Percentiles rank a stretch among this genome's conserved stretches.
phyloP scores from a whole-genome alignment of 805 yeast species.

The Blastobotrys terrestris region DNA sequence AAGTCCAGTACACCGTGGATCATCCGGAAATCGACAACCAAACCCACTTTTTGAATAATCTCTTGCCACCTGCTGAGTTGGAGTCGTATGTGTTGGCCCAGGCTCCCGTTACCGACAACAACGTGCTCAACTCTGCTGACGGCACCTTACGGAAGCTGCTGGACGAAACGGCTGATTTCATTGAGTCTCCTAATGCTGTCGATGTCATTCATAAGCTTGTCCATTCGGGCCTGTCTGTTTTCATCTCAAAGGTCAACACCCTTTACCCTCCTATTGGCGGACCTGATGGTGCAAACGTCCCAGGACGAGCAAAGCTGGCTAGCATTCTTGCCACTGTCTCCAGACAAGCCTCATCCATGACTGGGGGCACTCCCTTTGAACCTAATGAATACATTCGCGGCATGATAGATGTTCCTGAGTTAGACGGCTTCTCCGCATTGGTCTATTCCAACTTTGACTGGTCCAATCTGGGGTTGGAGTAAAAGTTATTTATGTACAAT shows the following conservation, averaged over 20 bases:
- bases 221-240: constrained; percentile 39
- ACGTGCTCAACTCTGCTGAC: constrained; percentile 10
- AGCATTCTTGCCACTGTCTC: constrained; percentile 62
- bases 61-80: constrained; percentile 47
- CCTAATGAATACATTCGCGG: constrained; percentile 40
- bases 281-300: constrained; percentile 13
- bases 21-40: constrained; percentile 12
- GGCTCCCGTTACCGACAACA: constrained; percentile 29
- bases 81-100: constrained; percentile 52
- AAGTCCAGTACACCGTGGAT: constrained; percentile 34
- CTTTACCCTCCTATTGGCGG: constrained; percentile 17
- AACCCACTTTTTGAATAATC: constrained; percentile 27
- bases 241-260: constrained; percentile 36
- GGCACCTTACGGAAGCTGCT: constrained; percentile 31
- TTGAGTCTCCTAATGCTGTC: constrained; percentile 36
- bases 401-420: constrained; percentile 50
- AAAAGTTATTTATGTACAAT: neutral
- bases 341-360: constrained; percentile 54
- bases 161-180: constrained; percentile 40
- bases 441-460: constrained; percentile 70
- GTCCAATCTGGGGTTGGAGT: constrained; percentile 10
- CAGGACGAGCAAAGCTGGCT: constrained; percentile 50
- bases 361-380: constrained; percentile 36
- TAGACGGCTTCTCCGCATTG: constrained; percentile 84
- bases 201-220: constrained; percentile 36